These are phyloP conservation scores for Niebla homalea DNA, from an alignment of 495 filamentous ascomycete species.

Conservation along the genomic window DNA sequence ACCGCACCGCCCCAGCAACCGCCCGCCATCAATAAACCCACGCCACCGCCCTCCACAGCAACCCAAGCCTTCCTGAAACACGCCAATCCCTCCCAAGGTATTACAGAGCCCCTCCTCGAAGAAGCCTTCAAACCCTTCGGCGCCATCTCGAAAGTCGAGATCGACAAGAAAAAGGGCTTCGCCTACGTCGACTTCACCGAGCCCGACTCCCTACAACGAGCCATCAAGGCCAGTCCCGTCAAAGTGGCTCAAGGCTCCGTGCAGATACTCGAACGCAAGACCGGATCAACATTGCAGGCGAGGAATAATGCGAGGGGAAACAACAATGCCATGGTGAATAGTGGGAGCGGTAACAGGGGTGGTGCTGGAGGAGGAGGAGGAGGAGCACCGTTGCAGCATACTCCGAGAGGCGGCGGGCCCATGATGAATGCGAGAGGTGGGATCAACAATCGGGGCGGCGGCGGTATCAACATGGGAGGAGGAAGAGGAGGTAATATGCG, in stretches of 20 bases:
- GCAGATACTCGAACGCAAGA: slow-evolving; percentile 72
- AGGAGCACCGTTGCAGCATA: not conserved
- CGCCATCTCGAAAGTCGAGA: slow-evolving; percentile 61
- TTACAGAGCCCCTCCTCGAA: slow-evolving; percentile 65
- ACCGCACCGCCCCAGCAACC: slow-evolving; percentile 10
- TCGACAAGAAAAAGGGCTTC: slow-evolving; percentile 86
- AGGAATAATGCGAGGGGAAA: slow-evolving; percentile 10
- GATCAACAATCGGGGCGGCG: slow-evolving; percentile 2
- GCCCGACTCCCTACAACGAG: slow-evolving; percentile 54
- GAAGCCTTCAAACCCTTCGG: slow-evolving; percentile 60
- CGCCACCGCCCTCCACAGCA: slow-evolving; percentile 35
- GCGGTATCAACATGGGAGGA: not conserved
- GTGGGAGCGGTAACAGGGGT: not conserved
- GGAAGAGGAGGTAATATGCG: slow-evolving; percentile 14
- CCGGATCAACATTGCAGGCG: slow-evolving; percentile 15
- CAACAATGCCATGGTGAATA: not conserved
- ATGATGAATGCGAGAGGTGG: slow-evolving; percentile 9
- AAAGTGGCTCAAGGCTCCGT: slow-evolving; percentile 72
- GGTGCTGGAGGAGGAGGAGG: not conserved
- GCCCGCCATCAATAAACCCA: slow-evolving; percentile 6
- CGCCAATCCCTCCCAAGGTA: slow-evolving; percentile 79
- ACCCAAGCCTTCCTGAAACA: slow-evolving; percentile 88
- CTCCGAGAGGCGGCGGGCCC: too few species aligned
- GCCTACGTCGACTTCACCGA: slow-evolving; percentile 78
- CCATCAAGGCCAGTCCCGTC: slow-evolving; percentile 69